Conservation (phyloP, 1,284 basidiomycete species). For the Malassezia caprae region DNA sequence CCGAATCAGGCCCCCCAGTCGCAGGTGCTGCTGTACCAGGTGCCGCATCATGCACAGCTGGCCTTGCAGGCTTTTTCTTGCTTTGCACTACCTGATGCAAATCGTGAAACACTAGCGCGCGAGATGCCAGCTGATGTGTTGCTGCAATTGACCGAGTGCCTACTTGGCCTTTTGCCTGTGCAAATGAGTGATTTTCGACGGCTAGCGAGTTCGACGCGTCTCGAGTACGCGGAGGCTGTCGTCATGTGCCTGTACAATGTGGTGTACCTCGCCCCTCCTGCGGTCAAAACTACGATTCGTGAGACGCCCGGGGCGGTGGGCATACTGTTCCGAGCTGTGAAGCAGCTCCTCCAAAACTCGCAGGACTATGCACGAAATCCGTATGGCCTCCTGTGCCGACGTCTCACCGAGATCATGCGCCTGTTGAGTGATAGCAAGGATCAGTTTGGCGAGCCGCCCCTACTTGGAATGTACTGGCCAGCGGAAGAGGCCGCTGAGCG, state of each 20-base stretch:
- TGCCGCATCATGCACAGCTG: constrained; percentile 59
- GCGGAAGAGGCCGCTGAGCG: background rate
- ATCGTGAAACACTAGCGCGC: constrained; percentile 63
- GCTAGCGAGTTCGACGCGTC: constrained; percentile 58
- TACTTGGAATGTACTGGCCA: constrained; percentile 29
- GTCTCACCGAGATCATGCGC: constrained; percentile 73
- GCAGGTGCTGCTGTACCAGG: constrained; percentile 20
- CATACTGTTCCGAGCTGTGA: constrained; percentile 50
- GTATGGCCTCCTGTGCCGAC: constrained; percentile 60
- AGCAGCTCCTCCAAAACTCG: constrained; percentile 50
- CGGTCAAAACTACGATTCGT: constrained; percentile 63
- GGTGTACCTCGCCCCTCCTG: constrained; percentile 68
- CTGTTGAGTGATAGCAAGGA: constrained; percentile 70
- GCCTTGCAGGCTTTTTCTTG: constrained; percentile 75
- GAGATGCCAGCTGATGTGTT: constrained; percentile 57
- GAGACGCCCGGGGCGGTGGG: constrained; percentile 48
- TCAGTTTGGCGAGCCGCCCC: constrained; percentile 57
- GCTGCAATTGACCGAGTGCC: constrained; percentile 58
- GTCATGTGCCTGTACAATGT: constrained; percentile 74
- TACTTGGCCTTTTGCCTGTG: constrained; percentile 73
- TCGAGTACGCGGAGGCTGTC: constrained; percentile 68
- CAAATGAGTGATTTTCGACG: constrained; percentile 66
- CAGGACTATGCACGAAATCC: constrained; percentile 54
- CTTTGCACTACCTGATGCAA: constrained; percentile 65
- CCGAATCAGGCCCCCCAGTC: background rate